phyloP scores from a whole-genome alignment of 208 protist genomes.

The Crithidia sp. region DNA sequence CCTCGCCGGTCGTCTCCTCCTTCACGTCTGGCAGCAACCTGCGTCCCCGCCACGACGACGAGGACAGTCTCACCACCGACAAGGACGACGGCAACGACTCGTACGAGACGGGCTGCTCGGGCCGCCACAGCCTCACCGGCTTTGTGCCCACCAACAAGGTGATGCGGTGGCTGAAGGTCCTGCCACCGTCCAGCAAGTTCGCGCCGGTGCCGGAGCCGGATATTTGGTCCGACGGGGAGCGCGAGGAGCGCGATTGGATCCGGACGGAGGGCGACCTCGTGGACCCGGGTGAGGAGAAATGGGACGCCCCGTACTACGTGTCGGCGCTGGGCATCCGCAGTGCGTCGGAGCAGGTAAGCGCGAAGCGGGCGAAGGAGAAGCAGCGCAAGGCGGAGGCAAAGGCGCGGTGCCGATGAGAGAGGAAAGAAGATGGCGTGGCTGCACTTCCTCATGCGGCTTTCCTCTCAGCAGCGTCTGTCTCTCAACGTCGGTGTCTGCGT shows the following conservation, averaged over 20 bases:
- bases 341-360: constrained; percentile 1
- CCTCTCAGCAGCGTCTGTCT: no score
- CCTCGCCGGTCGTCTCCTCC: constrained; percentile 46
- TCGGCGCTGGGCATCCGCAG: constrained; percentile 39
- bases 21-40: constrained; percentile 22
- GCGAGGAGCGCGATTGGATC: constrained; percentile 44
- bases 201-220: constrained; percentile 37
- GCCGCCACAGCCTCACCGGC: constrained; percentile 32
- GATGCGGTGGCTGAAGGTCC: constrained; percentile 26
- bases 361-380: background rate
- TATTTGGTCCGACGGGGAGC: constrained; percentile 48
- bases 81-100: constrained; percentile 12
- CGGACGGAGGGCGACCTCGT: constrained; percentile 37
- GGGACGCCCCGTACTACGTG: constrained; percentile 53
- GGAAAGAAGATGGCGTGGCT: no score
- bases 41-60: background rate
- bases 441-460: no score
- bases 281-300: constrained; percentile 14
- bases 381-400: constrained; percentile 13
- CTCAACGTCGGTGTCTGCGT: no score
- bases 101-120: constrained; percentile 19
- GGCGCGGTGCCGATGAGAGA: constrained; percentile 6
- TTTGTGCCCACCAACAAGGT: constrained; percentile 42
- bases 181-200: constrained; percentile 26
- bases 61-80: constrained; percentile 14